Conservation (phyloP, 805 yeast species). For the Saturnispora gosingensis region DNA sequence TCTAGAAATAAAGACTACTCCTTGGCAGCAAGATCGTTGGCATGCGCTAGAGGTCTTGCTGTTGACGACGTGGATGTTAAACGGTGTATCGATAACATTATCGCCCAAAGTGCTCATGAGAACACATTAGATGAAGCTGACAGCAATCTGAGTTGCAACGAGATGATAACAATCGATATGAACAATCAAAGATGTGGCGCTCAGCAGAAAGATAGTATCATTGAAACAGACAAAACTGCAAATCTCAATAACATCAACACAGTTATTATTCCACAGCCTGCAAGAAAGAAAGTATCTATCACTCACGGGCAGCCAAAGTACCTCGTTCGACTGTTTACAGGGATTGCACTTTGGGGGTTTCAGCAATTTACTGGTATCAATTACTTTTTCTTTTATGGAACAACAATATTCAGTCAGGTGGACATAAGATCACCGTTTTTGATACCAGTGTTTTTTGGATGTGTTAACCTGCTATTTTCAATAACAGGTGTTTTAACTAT, state of each 20-base stretch:
- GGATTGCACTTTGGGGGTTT: slow-evolving; percentile 22
- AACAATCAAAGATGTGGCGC: not conserved
- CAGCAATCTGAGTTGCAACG: not conserved
- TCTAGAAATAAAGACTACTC: slow-evolving; percentile 1
- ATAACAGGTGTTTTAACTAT: slow-evolving; percentile 38
- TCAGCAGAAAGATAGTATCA: not conserved
- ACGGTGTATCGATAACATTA: not conserved
- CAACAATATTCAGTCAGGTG: slow-evolving; percentile 43
- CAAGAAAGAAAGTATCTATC: slow-evolving; percentile 12
- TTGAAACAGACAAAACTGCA: not conserved
- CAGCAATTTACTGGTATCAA: slow-evolving; percentile 57
- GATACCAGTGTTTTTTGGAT: slow-evolving; percentile 47
- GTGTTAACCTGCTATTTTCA: slow-evolving; percentile 47
- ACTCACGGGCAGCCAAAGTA: slow-evolving; percentile 25
- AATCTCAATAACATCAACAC: not conserved
- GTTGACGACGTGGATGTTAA: slow-evolving; percentile 16
- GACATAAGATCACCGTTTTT: slow-evolving; percentile 46
- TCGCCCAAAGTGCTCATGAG: not conserved
- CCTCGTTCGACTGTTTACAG: slow-evolving; percentile 22
- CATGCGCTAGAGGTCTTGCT: slow-evolving; percentile 15
- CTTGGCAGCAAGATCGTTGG: slow-evolving; percentile 16
- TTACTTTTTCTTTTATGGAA: slow-evolving; percentile 59
- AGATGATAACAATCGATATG: not conserved
- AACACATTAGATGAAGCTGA: not conserved
- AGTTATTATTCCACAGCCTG: not conserved